Conservation (phyloP, 805 yeast species). For the Peterozyma toletana region DNA sequence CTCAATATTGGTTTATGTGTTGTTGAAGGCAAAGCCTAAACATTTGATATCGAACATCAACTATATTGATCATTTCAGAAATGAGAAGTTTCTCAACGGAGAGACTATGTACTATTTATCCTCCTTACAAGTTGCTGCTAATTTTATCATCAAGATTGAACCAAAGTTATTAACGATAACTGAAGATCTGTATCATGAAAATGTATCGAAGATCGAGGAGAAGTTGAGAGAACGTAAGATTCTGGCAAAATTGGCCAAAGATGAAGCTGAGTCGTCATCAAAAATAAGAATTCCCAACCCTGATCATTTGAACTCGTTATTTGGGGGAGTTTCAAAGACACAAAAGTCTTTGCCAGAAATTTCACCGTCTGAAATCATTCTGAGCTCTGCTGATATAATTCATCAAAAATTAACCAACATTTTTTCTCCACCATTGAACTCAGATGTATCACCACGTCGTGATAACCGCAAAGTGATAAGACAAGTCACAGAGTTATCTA, state of each 20-base stretch:
- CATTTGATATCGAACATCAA: constrained; percentile 70
- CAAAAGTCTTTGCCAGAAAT: constrained; percentile 11
- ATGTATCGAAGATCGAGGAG: constrained; percentile 23
- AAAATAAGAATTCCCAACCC: constrained; percentile 14
- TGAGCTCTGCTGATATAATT: constrained; percentile 27
- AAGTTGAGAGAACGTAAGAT: constrained; percentile 33
- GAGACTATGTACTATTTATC: constrained; percentile 90
- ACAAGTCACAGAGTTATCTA: constrained; percentile 19
- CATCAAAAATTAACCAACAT: constrained; percentile 23
- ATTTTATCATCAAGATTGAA: constrained; percentile 62
- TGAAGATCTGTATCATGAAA: constrained; percentile 40
- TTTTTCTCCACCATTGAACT: constrained; percentile 11
- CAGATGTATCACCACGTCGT: not conserved
- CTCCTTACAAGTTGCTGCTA: constrained; percentile 83
- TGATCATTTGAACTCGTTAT: constrained; percentile 16
- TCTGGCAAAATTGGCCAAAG: constrained; percentile 29
- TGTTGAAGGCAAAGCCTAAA: constrained; percentile 59
- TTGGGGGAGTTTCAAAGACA: constrained; percentile 10
- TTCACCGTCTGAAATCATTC: constrained; percentile 26
- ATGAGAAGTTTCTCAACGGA: constrained; percentile 68
- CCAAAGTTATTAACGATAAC: constrained; percentile 51
- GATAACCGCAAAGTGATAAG: constrained; percentile 1
- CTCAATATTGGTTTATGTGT: constrained; percentile 79
- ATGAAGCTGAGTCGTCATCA: constrained; percentile 7
- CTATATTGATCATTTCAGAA: constrained; percentile 81